Evolutionary conservation across 139 green algal species (phyloP), one percentile per base, ranked within the genome.

Genomic region (Penium margaritaceum): DNA sequence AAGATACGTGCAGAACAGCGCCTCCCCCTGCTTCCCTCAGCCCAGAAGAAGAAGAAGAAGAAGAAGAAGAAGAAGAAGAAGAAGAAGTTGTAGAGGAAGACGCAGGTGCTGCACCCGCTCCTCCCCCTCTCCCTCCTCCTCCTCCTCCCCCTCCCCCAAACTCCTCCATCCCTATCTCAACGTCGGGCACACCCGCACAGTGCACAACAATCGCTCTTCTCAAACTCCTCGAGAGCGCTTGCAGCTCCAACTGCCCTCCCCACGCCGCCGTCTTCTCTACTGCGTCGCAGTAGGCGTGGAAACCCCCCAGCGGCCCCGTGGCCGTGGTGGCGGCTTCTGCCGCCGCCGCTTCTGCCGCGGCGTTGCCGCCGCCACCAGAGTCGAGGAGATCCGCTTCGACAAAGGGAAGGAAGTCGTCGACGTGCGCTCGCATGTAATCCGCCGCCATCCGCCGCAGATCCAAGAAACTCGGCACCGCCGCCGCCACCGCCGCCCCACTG

Each of bases 221-320:
- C 39, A 96, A 78, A 27, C 82, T 84, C 54, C 85, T 67, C 7
- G 88, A 78, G 30, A 96, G 81, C 30, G 89, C 91, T 14, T 74
- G 67, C n/a, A 97, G 84, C 84, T 97, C 92, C 37, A 92, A 37
- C 60, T 97, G 92, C 1, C 92, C 92, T 3, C 92, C 92, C 91
- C 91, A 96, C 19, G 72, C 83, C 15, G 92, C 92, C 0, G 87
- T 96, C 2, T 30, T 39, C 67, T 90, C 90, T 55, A 92, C 67
- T 30, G 87, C 78, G 14, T 70, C 5, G 76, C 89, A 95, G 81
- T 97, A 91, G 1, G 62, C 58, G 58, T 91, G 88, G 57, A 84
- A 90, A 32, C 78, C 58, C 27, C 81, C 66, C 5, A 76, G 73
- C 12, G 70, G 63, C 21, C 72, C 35, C 27, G 63, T 79, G 43